Base-by-base conservation (phyloP, 345 rosid species). In the Physaria fendleri region DNA sequence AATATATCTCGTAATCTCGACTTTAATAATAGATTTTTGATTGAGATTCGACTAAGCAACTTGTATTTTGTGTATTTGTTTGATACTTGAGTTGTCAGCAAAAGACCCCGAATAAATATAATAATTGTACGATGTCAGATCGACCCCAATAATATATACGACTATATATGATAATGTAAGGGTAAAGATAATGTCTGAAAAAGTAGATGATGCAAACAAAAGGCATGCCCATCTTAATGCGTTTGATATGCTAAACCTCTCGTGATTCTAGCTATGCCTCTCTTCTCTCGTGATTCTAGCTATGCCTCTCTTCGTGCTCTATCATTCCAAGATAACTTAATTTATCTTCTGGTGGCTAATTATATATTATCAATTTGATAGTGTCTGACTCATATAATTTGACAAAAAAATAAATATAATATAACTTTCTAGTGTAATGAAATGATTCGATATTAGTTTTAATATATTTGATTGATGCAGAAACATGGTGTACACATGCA, bases 191-290 rank as follows among this genome's bases (percentile, higher is more conserved):
- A 42, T 33, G 62, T 33, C 47, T 44, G 69, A n/a, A 54, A 54
- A 54, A 65, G 62, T 15, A 25, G 46, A 34, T 54, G 71, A 56
- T 66, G 64, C n/a, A n/a, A n/a, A n/a, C 62, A 66, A 49, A 48
- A 56, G 64, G 71, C 64, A 66, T 56, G 57, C 64, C 49, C 64
- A 66, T 47, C 50, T 56, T 66, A 38, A 47, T 47, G 71, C 71
- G 49, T 56, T 65, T 56, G 56, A 13, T 57, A 43, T 35, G 58
- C 64, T 38, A 56, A 33, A n/a, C n/a, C n/a, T n/a, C n/a, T n/a
- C n/a, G n/a, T n/a, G n/a, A n/a, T n/a, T n/a, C n/a, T n/a, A n/a
- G n/a, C n/a, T n/a, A n/a, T n/a, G n/a, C n/a, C n/a, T n/a, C n/a
- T n/a, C n/a, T n/a, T n/a, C n/a, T 21, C 65, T 66, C 71, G 71